Evolutionary conservation across 2,329 filamentous ascomycete genomes (phyloP).

Genomic region (Fusarium vanettenii): DNA sequence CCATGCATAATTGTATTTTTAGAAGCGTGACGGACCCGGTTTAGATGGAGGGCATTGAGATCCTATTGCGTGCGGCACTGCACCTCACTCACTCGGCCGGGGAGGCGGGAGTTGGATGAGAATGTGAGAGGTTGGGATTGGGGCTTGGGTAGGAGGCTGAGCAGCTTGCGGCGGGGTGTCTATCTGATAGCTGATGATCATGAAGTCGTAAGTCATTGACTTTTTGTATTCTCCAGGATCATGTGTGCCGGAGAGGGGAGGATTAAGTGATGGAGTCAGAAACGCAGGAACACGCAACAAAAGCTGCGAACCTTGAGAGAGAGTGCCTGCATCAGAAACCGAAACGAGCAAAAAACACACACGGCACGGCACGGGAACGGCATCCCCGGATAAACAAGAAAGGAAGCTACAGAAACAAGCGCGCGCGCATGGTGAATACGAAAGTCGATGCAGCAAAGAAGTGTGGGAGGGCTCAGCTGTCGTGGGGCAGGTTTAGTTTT

Average conservation of each 20-base stretch:
- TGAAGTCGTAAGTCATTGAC: not conserved
- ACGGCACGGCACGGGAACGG: not conserved
- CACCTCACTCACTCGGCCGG: not conserved
- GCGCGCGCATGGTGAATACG: constrained; percentile 22
- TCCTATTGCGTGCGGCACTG: not conserved
- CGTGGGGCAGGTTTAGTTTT: not conserved
- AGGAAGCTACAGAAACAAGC: constrained; percentile 7
- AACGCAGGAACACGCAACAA: constrained; percentile 8
- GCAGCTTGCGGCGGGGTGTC: not conserved
- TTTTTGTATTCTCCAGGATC: not conserved
- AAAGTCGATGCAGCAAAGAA: constrained; percentile 29
- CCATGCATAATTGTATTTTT: constrained; percentile 42
- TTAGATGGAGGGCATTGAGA: constrained; percentile 12
- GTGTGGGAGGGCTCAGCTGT: constrained; percentile 31
- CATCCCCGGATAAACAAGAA: not conserved
- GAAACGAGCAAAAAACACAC: not conserved
- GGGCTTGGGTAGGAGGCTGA: not conserved
- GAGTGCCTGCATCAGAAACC: not conserved
- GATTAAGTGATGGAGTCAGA: not conserved
- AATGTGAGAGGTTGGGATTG: not conserved
- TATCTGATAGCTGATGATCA: not conserved
- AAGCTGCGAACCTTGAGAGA: not conserved
- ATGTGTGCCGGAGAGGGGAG: not conserved
- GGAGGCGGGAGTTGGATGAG: not conserved
- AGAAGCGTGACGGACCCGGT: constrained; percentile 16